Evolutionary conservation across 129 eudicot species (phyloP), one percentile per base, ranked within the genome.

Genomic region (Flaveria bidentis): DNA sequence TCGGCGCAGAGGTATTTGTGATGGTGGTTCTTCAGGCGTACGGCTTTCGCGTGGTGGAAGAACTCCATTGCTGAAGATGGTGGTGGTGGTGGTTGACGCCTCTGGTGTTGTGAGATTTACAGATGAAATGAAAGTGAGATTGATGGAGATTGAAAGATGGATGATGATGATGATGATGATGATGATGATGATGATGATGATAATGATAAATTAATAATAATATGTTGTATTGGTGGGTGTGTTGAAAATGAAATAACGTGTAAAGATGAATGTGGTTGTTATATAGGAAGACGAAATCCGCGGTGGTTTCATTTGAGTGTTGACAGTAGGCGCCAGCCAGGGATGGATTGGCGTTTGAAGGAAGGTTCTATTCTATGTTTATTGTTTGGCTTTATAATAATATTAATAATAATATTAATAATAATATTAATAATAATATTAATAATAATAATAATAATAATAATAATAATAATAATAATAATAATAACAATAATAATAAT

Each of bases 1-100:
- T 82, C 91, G 41, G 97, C 97, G 36, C 82, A 78, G 0, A 92
- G 84, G 78, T 89, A 92, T 69, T 92, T 92, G 83, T 82, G 66
- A 76, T 89, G 96, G 83, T 60, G 56, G 86, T 85, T 82, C 6
- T 80, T 84, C 4, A 92, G 89, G 8, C 97, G 87, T 52, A 92
- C 97, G 6, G 87, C 86, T 25, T 89, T 89, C 0, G 97, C 97
- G 71, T 84, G 73, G 67, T 36, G 72, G 82, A 92, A 89, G 2
- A 84, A 61, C 9, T 92, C 98, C 96, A 87, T 89, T 1, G 56
- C 82, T 25, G 75, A 45, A 6, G 67, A 18, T 17, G 82, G 11
- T 62, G 73, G 11, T 75, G 73, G 30, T 44, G 58, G 10, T 28
- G 82, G 11, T 5, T 75, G 20, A 56, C 42, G 71, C 22, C 69